Evolutionary conservation across 2,329 filamentous ascomycete species (phyloP).

Genomic region (Zasmidium cellare): DNA sequence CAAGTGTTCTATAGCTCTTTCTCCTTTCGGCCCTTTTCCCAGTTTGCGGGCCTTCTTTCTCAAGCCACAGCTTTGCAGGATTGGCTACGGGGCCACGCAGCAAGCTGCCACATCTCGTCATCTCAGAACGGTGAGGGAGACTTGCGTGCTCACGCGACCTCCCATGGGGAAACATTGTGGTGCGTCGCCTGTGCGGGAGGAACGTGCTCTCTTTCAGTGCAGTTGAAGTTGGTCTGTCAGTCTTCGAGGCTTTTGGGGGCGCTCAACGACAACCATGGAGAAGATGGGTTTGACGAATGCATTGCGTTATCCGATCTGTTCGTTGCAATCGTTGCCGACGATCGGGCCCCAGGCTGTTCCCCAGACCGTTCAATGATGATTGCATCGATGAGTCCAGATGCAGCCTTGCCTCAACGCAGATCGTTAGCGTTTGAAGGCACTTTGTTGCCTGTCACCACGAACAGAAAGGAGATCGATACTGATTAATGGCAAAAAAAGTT

Average conservation of each 20-base stretch:
- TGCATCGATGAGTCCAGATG: background rate
- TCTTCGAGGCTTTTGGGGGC: background rate
- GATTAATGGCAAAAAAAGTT: too few relatives aligned
- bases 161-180: background rate
- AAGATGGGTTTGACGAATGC: background rate
- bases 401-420: background rate
- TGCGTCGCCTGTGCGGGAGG: constrained; percentile 1
- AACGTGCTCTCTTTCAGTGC: background rate
- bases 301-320: background rate
- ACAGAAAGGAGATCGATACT: too few relatives aligned
- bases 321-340: background rate
- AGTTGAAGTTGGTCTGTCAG: background rate
- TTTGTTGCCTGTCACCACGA: background rate
- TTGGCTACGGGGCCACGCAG: background rate
- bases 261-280: constrained; percentile 1
- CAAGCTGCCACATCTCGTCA: constrained; percentile 8
- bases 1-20: background rate
- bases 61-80: background rate
- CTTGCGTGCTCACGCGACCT: constrained; percentile 1
- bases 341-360: background rate
- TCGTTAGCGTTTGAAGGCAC: background rate
- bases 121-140: background rate
- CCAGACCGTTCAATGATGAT: background rate
- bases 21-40: constrained; percentile 2
- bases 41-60: background rate